Evolutionary conservation across 495 filamentous ascomycete species (phyloP).

Genomic region (Daldinia vernicosa): DNA sequence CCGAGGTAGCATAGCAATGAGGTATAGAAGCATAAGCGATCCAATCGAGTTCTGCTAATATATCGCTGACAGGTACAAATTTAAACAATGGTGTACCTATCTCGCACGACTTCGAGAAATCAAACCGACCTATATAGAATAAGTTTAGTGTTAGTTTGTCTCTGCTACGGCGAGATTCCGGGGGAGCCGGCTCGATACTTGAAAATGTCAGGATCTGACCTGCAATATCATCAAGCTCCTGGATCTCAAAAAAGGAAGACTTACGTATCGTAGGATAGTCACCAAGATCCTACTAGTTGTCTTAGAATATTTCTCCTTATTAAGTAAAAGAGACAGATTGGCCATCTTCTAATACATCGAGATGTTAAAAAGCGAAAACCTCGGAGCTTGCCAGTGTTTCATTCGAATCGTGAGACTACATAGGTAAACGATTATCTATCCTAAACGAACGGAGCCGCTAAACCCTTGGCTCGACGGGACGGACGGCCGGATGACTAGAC

Average conservation of each 20-base stretch:
- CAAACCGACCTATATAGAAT: slow-evolving; percentile 10
- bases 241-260: background rate
- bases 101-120: background rate
- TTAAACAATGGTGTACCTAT: slow-evolving; percentile 7
- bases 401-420: background rate
- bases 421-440: background rate
- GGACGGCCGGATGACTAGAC: background rate
- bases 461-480: slow-evolving; percentile 1
- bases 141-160: background rate
- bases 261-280: background rate
- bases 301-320: background rate
- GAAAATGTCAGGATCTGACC: background rate
- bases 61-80: slow-evolving; percentile 3
- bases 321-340: background rate
- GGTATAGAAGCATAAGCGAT: slow-evolving; percentile 18
- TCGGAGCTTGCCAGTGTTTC: background rate
- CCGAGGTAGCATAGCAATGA: slow-evolving; percentile 16
- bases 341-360: background rate
- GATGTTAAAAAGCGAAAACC: background rate
- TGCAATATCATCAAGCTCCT: background rate
- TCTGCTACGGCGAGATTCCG: background rate
- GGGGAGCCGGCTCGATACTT: background rate
- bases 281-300: background rate
- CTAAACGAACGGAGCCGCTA: slow-evolving; percentile 19
- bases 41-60: slow-evolving; percentile 14